Base-by-base conservation (phyloP, 208 protist species). In the Crithidia bombi region DNA sequence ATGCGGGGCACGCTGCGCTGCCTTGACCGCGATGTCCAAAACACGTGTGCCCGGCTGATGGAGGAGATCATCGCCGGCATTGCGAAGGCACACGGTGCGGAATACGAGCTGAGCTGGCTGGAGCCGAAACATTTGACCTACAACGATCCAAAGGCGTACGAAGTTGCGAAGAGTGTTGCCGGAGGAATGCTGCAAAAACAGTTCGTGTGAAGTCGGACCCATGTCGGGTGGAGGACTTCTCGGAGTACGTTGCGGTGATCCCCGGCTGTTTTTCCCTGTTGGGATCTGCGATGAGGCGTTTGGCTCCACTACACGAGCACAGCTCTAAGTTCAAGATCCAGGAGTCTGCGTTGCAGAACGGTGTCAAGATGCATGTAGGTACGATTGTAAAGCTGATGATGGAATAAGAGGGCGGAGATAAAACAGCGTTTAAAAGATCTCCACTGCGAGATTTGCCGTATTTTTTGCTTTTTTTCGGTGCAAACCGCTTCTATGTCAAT, bases 111-210 rank as follows among this genome's bases (percentile, higher is more conserved):
- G 70, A 90, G 65, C 47, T 93, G 87, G 87, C 73, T 93, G 65
- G 84, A 86, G 74, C 87, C 87, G 23, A 92, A 93, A 56, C 89
- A 89, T 26, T 74, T 92, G 32, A 92, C 87, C 17, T 89, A 79
- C 73, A 92, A 92, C 57, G 82, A 92, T 43, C 65, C 81, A 14
- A 74, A 75, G 62, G 87, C 87, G 28, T 92, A 86, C 64, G 83
- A 86, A 12, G 64, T 90, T 38, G 81, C 78, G 19, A 76, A 71
- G 65, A 63, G 56, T 36, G 78, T 76, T 36, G 83, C 83, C 9
- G 56, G 73, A 25, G 65, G 79, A 2, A 58, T 87, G 30, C 57
- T 89, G 78, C 11, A n/a, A n/a, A n/a, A 54, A 62, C 4, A 74
- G 28, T 92, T 82, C 68, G 54, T 84, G 80, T 86, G 30, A 75